Conservation (phyloP, 495 filamentous ascomycete species). For the Penicillium robsamsonii region DNA sequence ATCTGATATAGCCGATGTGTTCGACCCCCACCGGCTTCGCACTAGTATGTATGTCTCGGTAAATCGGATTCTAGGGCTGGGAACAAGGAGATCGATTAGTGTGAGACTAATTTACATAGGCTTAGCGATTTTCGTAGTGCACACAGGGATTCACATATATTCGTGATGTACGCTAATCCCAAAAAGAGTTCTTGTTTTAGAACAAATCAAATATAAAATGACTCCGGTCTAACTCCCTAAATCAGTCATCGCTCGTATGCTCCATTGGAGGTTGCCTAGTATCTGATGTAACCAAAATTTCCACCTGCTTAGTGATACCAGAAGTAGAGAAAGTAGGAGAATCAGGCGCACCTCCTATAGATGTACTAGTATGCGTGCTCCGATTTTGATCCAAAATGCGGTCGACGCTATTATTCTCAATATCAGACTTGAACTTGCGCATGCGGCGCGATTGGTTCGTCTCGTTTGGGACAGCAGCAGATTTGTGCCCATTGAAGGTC, state of each 20-base stretch:
- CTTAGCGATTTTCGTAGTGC: neutral
- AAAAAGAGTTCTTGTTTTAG: neutral
- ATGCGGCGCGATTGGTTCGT: slow-evolving; percentile 17
- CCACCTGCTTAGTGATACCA: slow-evolving; percentile 37
- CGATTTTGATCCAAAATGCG: slow-evolving; percentile 27
- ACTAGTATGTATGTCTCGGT: no score
- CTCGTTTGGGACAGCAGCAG: slow-evolving; percentile 14
- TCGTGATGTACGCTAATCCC: neutral
- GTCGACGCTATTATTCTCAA: slow-evolving; percentile 33
- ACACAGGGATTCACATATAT: neutral
- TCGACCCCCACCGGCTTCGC: no score
- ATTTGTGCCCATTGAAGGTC: slow-evolving; percentile 21
- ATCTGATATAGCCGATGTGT: no score
- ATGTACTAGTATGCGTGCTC: slow-evolving; percentile 15
- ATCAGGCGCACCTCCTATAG: slow-evolving; percentile 16
- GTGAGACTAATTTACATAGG: neutral
- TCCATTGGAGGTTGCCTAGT: neutral
- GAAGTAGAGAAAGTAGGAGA: slow-evolving; percentile 14
- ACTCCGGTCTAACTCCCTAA: neutral
- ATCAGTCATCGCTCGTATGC: neutral
- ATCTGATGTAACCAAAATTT: slow-evolving; percentile 28
- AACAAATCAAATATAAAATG: neutral
- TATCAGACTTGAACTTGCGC: slow-evolving; percentile 17
- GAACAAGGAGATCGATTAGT: neutral
- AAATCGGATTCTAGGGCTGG: no score